Evolutionary conservation across 106 monocot species (phyloP).

Genomic region (Dactylorhiza incarnata): DNA sequence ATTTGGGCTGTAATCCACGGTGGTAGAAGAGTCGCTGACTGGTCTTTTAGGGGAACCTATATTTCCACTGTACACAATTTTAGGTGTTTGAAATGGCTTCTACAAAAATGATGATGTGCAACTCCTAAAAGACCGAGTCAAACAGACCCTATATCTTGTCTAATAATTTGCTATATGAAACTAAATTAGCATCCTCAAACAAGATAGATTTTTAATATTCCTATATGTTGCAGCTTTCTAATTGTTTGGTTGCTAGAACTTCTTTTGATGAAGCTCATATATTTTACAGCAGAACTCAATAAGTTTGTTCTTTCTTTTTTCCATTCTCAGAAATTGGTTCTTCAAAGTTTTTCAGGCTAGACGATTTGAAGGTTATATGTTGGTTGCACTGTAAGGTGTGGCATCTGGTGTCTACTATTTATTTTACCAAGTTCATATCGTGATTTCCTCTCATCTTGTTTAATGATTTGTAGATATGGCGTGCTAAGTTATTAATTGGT

Average conservation of each 20-base stretch:
- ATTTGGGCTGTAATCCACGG: too few relatives aligned
- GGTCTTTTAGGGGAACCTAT: too few relatives aligned
- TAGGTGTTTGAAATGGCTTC: too few relatives aligned
- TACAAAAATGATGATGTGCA: too few relatives aligned
- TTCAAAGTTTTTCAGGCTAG: conserved; percentile 69
- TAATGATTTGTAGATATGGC: background rate
- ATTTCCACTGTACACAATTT: too few relatives aligned
- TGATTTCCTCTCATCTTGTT: background rate
- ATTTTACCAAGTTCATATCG: background rate
- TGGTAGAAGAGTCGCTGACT: too few relatives aligned
- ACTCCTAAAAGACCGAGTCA: too few relatives aligned
- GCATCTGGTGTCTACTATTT: background rate
- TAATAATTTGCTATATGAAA: background rate
- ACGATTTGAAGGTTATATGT: conserved; percentile 74
- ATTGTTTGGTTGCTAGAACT: background rate
- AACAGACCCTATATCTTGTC: background rate
- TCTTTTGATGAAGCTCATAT: background rate
- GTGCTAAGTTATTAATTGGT: background rate
- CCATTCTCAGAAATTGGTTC: conserved; percentile 65
- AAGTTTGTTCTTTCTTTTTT: background rate
- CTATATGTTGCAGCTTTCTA: background rate
- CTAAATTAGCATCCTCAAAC: background rate
- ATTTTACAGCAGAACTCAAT: background rate
- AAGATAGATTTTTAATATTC: background rate
- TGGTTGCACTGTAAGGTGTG: conserved; percentile 87